Base-by-base conservation (phyloP, 2,329 filamentous ascomycete species). In the Blastomyces parvus region DNA sequence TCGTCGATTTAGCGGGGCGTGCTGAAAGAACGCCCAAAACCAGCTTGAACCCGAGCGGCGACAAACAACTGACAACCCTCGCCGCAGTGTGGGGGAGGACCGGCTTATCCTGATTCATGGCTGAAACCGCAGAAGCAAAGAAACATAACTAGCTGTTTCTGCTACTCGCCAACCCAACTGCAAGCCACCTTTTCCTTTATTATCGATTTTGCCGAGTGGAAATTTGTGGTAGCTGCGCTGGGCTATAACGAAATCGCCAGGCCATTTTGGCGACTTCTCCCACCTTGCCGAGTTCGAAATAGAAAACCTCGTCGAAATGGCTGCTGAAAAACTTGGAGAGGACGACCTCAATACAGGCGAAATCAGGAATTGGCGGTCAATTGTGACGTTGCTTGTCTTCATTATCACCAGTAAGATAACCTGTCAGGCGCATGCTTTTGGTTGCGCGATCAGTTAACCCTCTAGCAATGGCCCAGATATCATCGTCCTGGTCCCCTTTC, bases 381-480 rank as follows among this genome's bases (percentile, higher is more conserved):
- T 90, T 59, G 74, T 90, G 63, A 89, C 87, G 0, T 79, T 90
- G 42, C 76, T 90, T 61, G 82, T 87, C 55, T 90, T 90, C 69
- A 77, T 89, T 42, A 53, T 88, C 50, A 87, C 87, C 4, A 90
- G 87, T 89, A 77, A 80, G 86, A 83, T 25, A 19, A 42, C 48
- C 11, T 63, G 46, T 36, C 25, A 64, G 57, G 62, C 52, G 2
- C 25, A 30, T 48, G 33, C 8, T 52, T 33, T 40, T 40, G 25
- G 25, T 36, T 44, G 22, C 55, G 59, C 40, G 14, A 53, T 62
- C 19, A 42, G 46, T 60, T 59, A 58, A 64, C 22, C 53, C 57
- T 62, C 33, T 52, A 22, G 33, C 30, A 44, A 60, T 64, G 27
- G 7, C 52, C 17, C 67, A 90, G 87, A 90, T 74, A 76, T 89